phyloP scores from a whole-genome alignment of 1,284 basidiomycete genomes.

The Trichosporon asahii region DNA sequence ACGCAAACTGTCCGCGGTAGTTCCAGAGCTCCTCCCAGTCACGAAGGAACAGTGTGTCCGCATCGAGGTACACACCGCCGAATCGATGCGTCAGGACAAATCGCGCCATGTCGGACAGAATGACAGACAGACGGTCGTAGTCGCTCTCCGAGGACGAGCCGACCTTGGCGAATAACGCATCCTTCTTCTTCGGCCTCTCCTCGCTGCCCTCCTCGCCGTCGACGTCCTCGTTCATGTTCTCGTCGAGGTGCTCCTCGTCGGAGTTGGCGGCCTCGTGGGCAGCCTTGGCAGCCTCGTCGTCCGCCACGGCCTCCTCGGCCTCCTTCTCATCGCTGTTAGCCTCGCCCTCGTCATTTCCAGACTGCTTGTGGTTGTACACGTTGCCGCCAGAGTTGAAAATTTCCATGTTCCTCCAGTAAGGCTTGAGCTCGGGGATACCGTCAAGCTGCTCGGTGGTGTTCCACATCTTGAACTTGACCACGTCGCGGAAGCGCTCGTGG shows the following conservation, averaged over 20 bases:
- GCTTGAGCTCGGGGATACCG: conserved; percentile 67
- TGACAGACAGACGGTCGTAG: conserved; percentile 75
- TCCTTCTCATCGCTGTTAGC: conserved; percentile 47
- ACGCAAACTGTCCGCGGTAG: conserved; percentile 81
- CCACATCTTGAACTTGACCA: conserved; percentile 82
- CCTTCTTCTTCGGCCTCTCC: conserved; percentile 50
- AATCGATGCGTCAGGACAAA: conserved; percentile 81
- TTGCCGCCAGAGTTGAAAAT: conserved; percentile 73
- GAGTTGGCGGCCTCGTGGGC: conserved; percentile 6
- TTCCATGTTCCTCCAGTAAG: conserved; percentile 69
- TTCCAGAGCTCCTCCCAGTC: conserved; percentile 91
- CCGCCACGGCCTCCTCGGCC: conserved; percentile 9
- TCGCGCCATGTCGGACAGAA: conserved; percentile 80
- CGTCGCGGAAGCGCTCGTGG: conserved; percentile 71
- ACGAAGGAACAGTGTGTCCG: conserved; percentile 78
- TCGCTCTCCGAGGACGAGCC: conserved; percentile 71
- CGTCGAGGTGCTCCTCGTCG: conserved; percentile 1
- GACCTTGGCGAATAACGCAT: conserved; percentile 65
- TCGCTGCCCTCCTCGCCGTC: conserved; percentile 13
- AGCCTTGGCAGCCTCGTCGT: conserved; percentile 29
- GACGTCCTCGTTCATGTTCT: conserved; percentile 12
- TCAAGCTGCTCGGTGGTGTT: conserved; percentile 86
- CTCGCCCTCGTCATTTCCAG: background rate
- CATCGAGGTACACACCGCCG: conserved; percentile 81
- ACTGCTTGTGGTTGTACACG: conserved; percentile 52